Percentiles rank a stretch among this genome's conserved stretches.
These are phyloP conservation scores for Prunus mongolica DNA, from an alignment of 306 rosid genomes.

Conservation along the genomic window DNA sequence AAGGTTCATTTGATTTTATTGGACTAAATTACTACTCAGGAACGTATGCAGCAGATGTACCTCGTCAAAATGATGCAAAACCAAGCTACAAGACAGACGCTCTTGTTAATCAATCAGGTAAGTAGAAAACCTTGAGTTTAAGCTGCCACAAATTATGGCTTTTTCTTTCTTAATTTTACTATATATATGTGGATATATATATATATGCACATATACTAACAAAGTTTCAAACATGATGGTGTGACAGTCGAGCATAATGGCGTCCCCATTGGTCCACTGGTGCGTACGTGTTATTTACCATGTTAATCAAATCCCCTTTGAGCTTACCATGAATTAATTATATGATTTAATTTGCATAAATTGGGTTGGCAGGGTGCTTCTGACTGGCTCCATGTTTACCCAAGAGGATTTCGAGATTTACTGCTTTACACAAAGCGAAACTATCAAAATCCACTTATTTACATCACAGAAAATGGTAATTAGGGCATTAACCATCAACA, in stretches of 20 bases:
- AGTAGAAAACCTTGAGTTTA: neutral
- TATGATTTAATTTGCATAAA: neutral
- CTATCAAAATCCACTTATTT: neutral
- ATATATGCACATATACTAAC: neutral
- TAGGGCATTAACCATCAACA: neutral
- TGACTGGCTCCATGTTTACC: neutral
- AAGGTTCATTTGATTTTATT: neutral
- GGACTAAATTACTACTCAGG: neutral
- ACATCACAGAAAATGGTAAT: neutral
- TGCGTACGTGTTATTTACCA: neutral
- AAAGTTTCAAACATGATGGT: neutral
- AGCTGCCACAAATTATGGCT: neutral
- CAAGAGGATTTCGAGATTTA: neutral
- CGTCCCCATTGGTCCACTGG: neutral
- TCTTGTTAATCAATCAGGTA: neutral
- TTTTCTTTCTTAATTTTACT: neutral
- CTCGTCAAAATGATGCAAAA: neutral
- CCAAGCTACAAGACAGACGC: constrained; percentile 1
- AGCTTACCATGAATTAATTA: no score
- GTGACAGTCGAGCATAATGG: neutral
- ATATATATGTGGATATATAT: no score
- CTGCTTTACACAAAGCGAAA: neutral
- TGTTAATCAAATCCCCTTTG: no score
- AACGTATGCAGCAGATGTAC: neutral
- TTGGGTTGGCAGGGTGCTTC: neutral